Percentiles rank a stretch among this genome's conserved stretches.
These are phyloP conservation scores for Silene vulgaris DNA, from an alignment of 179 eudicot species.

Conservation along the genomic window DNA sequence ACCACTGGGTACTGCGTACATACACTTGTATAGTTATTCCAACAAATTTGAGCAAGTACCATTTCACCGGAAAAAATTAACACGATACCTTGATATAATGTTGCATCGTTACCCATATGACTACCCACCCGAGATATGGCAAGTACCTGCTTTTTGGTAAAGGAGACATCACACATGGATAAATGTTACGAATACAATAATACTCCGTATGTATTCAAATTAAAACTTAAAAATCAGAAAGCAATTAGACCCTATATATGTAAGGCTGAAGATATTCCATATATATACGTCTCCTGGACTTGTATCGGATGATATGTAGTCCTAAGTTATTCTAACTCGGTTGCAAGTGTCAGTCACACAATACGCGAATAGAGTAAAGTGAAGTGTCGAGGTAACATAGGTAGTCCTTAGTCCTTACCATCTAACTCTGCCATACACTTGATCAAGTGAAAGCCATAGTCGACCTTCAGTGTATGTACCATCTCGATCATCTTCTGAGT, in stretches of 20 bases:
- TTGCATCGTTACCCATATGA: not conserved
- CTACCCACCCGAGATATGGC: constrained; percentile 8
- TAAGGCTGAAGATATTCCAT: too few species aligned
- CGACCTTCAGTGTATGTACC: constrained; percentile 12
- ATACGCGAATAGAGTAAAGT: too few species aligned
- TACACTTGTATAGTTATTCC: not conserved
- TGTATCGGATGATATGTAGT: too few species aligned
- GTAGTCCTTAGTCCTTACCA: constrained; percentile 9
- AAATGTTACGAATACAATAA: not conserved
- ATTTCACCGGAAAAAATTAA: not conserved
- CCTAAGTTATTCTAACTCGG: too few species aligned
- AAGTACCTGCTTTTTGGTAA: not conserved
- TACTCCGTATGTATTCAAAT: too few species aligned
- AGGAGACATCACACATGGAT: not conserved
- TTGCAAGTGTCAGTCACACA: not conserved
- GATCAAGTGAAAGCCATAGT: constrained; percentile 2
- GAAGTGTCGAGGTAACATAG: too few species aligned
- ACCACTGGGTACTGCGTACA: constrained; percentile 14
- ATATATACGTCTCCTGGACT: too few species aligned
- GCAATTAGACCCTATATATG: not conserved
- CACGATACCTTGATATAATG: constrained; percentile 6
- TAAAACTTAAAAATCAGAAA: too few species aligned
- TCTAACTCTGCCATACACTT: constrained; percentile 17
- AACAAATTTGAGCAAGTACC: not conserved
- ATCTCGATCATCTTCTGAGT: constrained; percentile 16